Conservation (phyloP, 2,329 filamentous ascomycete genomes). For the Pyrenophora tritici-repentis region DNA sequence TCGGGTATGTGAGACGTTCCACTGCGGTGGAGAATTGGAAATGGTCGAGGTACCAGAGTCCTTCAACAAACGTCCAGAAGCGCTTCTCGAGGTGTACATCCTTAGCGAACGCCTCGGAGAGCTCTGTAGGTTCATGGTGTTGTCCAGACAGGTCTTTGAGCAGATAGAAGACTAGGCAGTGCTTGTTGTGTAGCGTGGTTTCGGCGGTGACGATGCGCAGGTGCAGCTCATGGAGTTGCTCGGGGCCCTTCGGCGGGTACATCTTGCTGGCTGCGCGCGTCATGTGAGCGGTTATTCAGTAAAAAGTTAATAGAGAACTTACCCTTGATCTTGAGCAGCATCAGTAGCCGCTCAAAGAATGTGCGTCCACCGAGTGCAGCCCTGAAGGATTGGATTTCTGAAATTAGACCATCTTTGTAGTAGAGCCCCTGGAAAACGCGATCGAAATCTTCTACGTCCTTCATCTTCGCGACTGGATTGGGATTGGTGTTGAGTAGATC, state of each 20-base stretch:
- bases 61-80: constrained; percentile 80
- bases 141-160: constrained; percentile 71
- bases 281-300: background rate
- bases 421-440: constrained; percentile 62
- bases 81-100: constrained; percentile 71
- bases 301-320: constrained; percentile 20
- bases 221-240: constrained; percentile 71
- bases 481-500: background rate
- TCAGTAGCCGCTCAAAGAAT: constrained; percentile 80
- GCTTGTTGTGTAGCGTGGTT: constrained; percentile 75
- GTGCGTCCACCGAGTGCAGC: constrained; percentile 70
- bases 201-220: constrained; percentile 68
- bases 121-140: constrained; percentile 54
- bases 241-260: constrained; percentile 76
- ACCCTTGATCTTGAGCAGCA: constrained; percentile 74
- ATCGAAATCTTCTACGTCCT: constrained; percentile 70
- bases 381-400: constrained; percentile 69
- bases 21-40: constrained; percentile 69
- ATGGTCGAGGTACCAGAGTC: constrained; percentile 79
- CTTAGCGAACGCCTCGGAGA: constrained; percentile 63
- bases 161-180: constrained; percentile 82
- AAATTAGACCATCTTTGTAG: constrained; percentile 41
- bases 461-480: constrained; percentile 50
- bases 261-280: constrained; percentile 58
- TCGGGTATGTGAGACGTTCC: constrained; percentile 78